Evolutionary conservation across 257 asterid species (phyloP), one percentile per base, ranked within the genome.

Genomic region (Rubia yunnanensis): DNA sequence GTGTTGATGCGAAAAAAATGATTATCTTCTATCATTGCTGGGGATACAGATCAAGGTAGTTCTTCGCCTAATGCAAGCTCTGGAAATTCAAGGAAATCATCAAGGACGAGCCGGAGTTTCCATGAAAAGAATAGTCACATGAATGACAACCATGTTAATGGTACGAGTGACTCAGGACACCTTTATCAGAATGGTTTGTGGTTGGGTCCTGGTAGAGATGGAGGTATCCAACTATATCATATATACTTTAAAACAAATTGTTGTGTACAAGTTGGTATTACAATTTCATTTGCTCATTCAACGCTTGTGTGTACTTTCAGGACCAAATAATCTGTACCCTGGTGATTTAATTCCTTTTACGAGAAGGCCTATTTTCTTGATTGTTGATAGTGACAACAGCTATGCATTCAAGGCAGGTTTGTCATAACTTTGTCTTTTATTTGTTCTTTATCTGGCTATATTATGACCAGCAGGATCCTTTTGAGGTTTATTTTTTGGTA

Each of bases 341-440:
- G 99, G 94, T 41, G 99, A 92, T 84, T 61, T 92, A 54, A 77
- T 92, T 70, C 97, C 99, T 66, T 89, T 92, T 82, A 92, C 99
- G 28, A 85, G 99, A 78, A 83, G 81, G 80, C 99, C 97, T 27
- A 85, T 90, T 67, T 89, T 89, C 76, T 70, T 89, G 77, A 89
- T 92, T 64, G 82, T 92, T 61, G 99, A 92, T 74, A 92, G 99
- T 62, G 86, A 92, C 74, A 84, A 74, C 83, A 89, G 99, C 94
- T 86, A 92, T 79, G 91, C 90, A 84, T 92, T 92, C 99, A 89
- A 92, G 99, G 99, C 99, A 92, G 99, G 99, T 92, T 92, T 89
- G 95, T 89, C 85, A 79, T 67, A 77, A 81, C 86, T 83, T 80
- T 80, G 78, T 84, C 72, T 74, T 55, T 75, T 61, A 78, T 66